These are phyloP conservation scores for Castanea crenata DNA, from an alignment of 306 rosid species.

Conservation along the genomic window DNA sequence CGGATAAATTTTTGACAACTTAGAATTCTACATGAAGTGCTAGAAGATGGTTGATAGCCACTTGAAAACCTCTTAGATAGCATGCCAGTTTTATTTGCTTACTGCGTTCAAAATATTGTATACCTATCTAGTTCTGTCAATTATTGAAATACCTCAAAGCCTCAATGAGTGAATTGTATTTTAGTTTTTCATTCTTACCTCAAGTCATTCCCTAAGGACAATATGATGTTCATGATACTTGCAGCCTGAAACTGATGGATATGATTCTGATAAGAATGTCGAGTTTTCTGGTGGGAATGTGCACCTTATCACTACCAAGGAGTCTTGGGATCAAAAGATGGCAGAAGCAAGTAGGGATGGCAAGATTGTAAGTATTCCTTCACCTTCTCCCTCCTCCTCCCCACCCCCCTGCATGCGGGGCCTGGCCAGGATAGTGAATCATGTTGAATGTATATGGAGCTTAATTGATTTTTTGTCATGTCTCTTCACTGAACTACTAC, in stretches of 20 bases:
- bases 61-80: neutral
- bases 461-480: slow-evolving; percentile 4
- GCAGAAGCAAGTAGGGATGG: slow-evolving; percentile 84
- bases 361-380: slow-evolving; percentile 62
- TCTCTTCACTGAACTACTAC: slow-evolving; percentile 15
- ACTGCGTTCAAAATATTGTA: neutral
- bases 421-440: neutral
- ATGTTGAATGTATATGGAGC: slow-evolving; percentile 11
- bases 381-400: neutral
- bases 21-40: neutral
- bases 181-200: neutral
- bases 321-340: slow-evolving; percentile 82
- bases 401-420: neutral
- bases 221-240: slow-evolving; percentile 32
- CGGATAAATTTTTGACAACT: neutral
- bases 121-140: slow-evolving; percentile 11
- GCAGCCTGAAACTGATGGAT: slow-evolving; percentile 41
- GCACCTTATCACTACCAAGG: slow-evolving; percentile 66
- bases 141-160: slow-evolving; percentile 9
- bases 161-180: neutral
- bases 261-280: slow-evolving; percentile 55
- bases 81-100: neutral
- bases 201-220: slow-evolving; percentile 18
- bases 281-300: slow-evolving; percentile 75
- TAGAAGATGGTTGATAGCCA: neutral